Conservation (phyloP, 208 protist species). For the Angomonas deanei region DNA sequence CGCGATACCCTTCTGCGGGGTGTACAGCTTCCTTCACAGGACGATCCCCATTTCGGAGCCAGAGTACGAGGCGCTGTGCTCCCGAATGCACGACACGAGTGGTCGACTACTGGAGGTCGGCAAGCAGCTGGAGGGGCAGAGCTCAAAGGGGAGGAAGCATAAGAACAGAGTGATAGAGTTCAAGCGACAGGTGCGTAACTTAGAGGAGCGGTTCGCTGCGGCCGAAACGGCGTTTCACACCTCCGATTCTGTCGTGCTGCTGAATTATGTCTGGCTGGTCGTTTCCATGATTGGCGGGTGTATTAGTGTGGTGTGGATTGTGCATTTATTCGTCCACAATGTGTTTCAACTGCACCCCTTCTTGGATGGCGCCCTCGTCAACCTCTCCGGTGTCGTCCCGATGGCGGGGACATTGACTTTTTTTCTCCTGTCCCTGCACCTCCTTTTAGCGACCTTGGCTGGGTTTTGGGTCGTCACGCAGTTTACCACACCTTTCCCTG, state of each 20-base stretch:
- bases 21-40: conserved; percentile 56
- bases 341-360: conserved; percentile 56
- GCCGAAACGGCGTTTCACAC: conserved; percentile 73
- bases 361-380: conserved; percentile 66
- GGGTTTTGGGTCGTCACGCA: conserved; percentile 86
- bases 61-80: conserved; percentile 63
- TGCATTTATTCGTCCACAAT: conserved; percentile 86
- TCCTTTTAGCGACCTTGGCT: conserved; percentile 81
- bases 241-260: conserved; percentile 49
- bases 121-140: conserved; percentile 43
- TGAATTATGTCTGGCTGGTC: conserved; percentile 31
- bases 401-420: conserved; percentile 87
- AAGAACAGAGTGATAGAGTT: conserved; percentile 52
- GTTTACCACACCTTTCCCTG: conserved; percentile 48
- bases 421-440: conserved; percentile 82
- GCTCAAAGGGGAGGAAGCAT: conserved; percentile 13
- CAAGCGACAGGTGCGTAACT: conserved; percentile 62
- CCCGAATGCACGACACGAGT: conserved; percentile 61
- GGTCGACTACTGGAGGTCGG: conserved; percentile 58
- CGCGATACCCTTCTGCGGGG: conserved; percentile 84
- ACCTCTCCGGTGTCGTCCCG: conserved; percentile 63
- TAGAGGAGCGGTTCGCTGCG: conserved; percentile 63
- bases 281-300: conserved; percentile 33
- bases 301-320: conserved; percentile 72
- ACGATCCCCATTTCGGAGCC: conserved; percentile 69